These are phyloP conservation scores for Protea cynaroides DNA, from an alignment of 164 flowering plant genomes.

Conservation along the genomic window DNA sequence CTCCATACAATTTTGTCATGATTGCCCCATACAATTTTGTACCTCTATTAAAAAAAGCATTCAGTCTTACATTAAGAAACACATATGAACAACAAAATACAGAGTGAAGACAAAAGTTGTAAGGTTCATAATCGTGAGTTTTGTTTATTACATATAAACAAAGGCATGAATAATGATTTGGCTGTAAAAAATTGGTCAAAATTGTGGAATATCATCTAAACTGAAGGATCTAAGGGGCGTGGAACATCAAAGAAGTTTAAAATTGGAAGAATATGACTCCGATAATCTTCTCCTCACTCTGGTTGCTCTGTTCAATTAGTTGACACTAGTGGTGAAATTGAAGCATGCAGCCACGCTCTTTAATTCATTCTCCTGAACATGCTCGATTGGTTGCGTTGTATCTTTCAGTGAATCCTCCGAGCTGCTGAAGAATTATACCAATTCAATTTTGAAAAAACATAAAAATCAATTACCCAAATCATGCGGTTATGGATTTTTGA, in stretches of 20 bases:
- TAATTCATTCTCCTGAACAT: conserved; percentile 50
- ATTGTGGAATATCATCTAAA: conserved; percentile 6
- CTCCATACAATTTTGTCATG: too few species aligned
- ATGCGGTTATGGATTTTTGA: too few species aligned
- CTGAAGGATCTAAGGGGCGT: neutral
- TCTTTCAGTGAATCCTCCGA: conserved; percentile 52
- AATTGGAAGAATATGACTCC: neutral
- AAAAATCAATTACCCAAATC: neutral
- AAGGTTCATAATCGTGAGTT: too few species aligned
- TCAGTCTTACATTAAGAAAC: too few species aligned
- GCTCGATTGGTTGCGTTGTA: conserved; percentile 38
- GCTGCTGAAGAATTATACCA: conserved; percentile 26
- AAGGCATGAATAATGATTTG: too few species aligned
- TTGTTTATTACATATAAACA: neutral
- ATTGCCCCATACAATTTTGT: too few species aligned
- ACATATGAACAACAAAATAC: too few species aligned
- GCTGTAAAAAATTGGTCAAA: too few species aligned
- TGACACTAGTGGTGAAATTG: conserved; percentile 60
- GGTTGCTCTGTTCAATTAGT: conserved; percentile 3
- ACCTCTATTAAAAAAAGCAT: too few species aligned
- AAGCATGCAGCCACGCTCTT: conserved; percentile 68
- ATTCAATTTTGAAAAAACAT: neutral
- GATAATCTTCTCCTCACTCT: neutral
- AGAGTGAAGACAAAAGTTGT: neutral
- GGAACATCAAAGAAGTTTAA: neutral